Conservation (phyloP, 2,329 filamentous ascomycete genomes). For the Ceratocystis smalleyi region DNA sequence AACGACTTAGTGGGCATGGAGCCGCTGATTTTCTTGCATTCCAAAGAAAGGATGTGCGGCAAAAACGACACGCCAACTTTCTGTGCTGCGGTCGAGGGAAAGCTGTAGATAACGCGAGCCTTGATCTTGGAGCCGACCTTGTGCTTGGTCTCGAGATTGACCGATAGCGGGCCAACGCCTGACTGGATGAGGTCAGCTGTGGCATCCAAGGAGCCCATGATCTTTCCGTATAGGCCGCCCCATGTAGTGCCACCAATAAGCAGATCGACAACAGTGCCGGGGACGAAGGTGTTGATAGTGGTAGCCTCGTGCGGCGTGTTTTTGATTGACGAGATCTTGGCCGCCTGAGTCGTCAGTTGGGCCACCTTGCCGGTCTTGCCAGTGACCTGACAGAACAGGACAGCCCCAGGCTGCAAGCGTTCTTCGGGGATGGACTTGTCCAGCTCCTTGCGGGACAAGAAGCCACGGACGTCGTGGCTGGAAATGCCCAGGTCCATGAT, state of each 20-base stretch:
- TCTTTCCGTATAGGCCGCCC: slow-evolving; percentile 70
- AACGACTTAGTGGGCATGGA: slow-evolving; percentile 41
- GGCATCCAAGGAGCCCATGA: slow-evolving; percentile 80
- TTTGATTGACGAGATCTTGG: slow-evolving; percentile 50
- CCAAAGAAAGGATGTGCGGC: slow-evolving; percentile 61
- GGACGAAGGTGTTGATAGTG: slow-evolving; percentile 77
- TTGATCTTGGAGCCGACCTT: slow-evolving; percentile 73
- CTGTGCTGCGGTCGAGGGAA: slow-evolving; percentile 59
- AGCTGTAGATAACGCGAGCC: slow-evolving; percentile 75
- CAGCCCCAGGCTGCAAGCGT: slow-evolving; percentile 63
- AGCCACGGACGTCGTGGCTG: slow-evolving; percentile 54
- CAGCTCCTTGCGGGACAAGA: slow-evolving; percentile 72
- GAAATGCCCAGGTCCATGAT: slow-evolving; percentile 81
- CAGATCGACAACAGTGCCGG: slow-evolving; percentile 78
- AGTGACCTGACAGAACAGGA: slow-evolving; percentile 69
- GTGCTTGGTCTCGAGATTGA: slow-evolving; percentile 60
- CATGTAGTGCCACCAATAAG: slow-evolving; percentile 60
- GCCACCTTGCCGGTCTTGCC: slow-evolving; percentile 69
- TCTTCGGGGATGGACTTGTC: slow-evolving; percentile 48
- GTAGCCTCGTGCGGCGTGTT: slow-evolving; percentile 59
- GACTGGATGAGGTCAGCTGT: slow-evolving; percentile 87
- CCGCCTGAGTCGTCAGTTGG: slow-evolving; percentile 64
- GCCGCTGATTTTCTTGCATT: slow-evolving; percentile 29
- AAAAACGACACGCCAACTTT: slow-evolving; percentile 81
- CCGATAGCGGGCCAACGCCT: slow-evolving; percentile 52